Evolutionary conservation across 1,284 basidiomycete genomes (phyloP), one percentile per base, ranked within the genome.

Genomic region (Marasmius tenuissimus): DNA sequence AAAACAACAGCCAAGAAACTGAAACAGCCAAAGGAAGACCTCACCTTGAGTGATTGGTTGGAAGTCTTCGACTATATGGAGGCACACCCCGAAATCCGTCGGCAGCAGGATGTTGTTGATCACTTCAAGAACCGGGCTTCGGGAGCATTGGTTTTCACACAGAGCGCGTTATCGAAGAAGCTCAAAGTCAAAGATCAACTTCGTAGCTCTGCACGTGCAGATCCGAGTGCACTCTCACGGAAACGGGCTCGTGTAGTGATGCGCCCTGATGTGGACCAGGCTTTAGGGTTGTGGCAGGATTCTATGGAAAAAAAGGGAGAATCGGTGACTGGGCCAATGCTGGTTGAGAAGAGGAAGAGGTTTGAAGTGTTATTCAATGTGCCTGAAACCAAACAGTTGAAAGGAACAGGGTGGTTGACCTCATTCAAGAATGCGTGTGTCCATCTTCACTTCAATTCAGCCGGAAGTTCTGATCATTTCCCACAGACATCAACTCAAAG

Each of bases 181-280:
- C 0, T 39, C 3, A 7, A n/a, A 1, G 33, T 47, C 22, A 34
- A 59, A 11, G 51, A 52, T 47, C 38, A 45, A 59, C 22, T 49
- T n/a, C 62, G 57, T 47, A 33, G 60, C 59, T 4, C 47, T 42
- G 27, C 27, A 27, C 27, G 27, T 27, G 27, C 4, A 27, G 27
- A 27, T 27, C 27, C 27, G 4, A 27, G 27, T 27, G 27, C 27
- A 27, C 27, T 27, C 27, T 27, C 27, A 2, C 27, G 27, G 42
- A 68, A 70, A 50, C 58, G 65, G 4, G 58, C 54, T 34, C 65
- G 63, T 6, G 59, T 70, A 16, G 70, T 72, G 14, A 69, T 68
- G 11, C 52, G 57, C 4, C 72, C 73, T 0, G 69, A 75, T 57
- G 72, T 77, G 18, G 71, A 76, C 33, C 10, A 59, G n/a, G 70